Evolutionary conservation across 1,284 basidiomycete species (phyloP).

Genomic region (Marasmius fiardii): DNA sequence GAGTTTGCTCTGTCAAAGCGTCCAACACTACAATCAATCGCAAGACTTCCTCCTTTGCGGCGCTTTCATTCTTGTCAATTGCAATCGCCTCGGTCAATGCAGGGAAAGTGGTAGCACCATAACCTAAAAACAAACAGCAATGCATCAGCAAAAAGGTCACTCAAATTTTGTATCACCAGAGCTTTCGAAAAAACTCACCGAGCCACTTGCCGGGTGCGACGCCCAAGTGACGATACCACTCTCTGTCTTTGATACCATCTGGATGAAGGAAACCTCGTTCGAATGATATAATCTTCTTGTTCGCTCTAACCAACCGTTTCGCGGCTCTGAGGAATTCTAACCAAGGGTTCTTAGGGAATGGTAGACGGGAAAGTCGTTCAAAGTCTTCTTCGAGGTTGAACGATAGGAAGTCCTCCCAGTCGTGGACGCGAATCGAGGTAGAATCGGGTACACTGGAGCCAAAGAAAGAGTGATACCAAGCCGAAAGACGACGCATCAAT

Average conservation of each 20-base stretch:
- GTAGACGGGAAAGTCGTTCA: not conserved
- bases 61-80: constrained; percentile 59
- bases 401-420: not conserved
- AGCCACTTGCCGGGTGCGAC: constrained; percentile 91
- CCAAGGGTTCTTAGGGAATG: constrained; percentile 1
- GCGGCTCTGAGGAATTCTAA: constrained; percentile 55
- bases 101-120: constrained; percentile 86
- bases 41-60: constrained; percentile 61
- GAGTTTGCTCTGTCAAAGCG: constrained; percentile 38
- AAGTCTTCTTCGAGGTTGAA: not conserved
- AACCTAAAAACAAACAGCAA: constrained; percentile 43
- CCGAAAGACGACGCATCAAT: not conserved
- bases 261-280: constrained; percentile 85
- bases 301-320: constrained; percentile 61
- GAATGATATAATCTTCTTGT: constrained; percentile 71
- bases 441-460: not conserved
- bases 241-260: constrained; percentile 74
- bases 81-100: constrained; percentile 79
- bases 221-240: constrained; percentile 60
- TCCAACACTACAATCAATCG: constrained; percentile 59
- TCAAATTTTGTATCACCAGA: no score
- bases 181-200: constrained; percentile 42
- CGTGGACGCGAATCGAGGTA: not conserved
- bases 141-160: not conserved
- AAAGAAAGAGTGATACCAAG: not conserved